These are phyloP conservation scores for Fusarium sp. DNA, from an alignment of 2,329 filamentous ascomycete species.

Conservation along the genomic window DNA sequence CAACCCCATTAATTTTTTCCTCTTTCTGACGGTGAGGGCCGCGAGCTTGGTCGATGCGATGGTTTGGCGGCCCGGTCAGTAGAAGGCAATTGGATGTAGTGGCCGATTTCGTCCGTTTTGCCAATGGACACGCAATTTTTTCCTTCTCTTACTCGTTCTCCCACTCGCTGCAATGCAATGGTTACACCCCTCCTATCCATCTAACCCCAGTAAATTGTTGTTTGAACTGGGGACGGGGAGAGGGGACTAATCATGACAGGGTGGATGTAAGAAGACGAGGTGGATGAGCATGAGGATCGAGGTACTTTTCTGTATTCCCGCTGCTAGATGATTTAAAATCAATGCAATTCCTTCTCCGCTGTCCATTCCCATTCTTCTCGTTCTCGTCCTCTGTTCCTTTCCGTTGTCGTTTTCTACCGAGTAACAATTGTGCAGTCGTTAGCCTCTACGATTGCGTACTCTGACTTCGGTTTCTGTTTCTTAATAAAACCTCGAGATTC, in stretches of 20 bases:
- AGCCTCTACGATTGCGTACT: conserved; percentile 53
- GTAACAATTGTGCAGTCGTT: conserved; percentile 40
- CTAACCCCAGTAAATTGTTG: conserved; percentile 35
- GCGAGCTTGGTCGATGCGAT: conserved; percentile 24
- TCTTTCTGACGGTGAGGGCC: conserved; percentile 38
- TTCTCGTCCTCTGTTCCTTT: conserved; percentile 26
- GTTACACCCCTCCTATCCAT: conserved; percentile 30
- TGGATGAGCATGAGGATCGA: conserved; percentile 27
- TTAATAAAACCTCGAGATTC: conserved; percentile 25
- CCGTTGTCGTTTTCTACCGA: conserved; percentile 15
- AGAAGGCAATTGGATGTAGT: conserved; percentile 28
- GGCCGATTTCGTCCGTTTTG: conserved; percentile 42
- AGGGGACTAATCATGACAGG: conserved; percentile 38
- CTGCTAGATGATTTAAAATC: conserved; percentile 39
- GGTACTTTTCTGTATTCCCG: conserved; percentile 24
- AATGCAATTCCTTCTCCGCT: conserved; percentile 23
- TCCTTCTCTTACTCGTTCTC: conserved; percentile 32
- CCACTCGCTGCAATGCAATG: conserved; percentile 10
- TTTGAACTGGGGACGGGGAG: conserved; percentile 31
- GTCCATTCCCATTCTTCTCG: conserved; percentile 18
- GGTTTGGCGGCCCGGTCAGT: conserved; percentile 17
- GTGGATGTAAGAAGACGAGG: conserved; percentile 40
- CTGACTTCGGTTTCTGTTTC: conserved; percentile 28
- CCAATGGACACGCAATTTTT: conserved; percentile 46
- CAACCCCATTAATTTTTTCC: conserved; percentile 46